Base-by-base conservation (phyloP, 1,284 basidiomycete species). In the Rhodofomes roseus region DNA sequence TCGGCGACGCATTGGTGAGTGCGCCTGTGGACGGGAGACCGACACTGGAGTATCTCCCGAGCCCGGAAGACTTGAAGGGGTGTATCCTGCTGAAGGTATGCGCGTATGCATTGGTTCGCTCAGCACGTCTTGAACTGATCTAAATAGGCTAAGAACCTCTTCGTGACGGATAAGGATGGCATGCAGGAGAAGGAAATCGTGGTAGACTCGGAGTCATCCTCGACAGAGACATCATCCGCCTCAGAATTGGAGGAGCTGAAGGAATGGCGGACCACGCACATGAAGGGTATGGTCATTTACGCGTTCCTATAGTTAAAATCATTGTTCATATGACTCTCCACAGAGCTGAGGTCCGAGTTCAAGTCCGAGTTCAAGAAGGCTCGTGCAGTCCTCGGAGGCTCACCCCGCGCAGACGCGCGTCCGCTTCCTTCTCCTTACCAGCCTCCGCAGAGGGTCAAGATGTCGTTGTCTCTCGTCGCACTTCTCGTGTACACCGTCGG, bases 401-500 rank as follows among this genome's bases (percentile, higher is more conserved):
- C 54, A 6, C 58, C 59, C 12, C 36, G 54, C 4, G 6, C 31
- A 8, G 54, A 58, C 2, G 40, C 53, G 20, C 46, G 34, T 11
- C 52, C 40, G 6, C 20, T 51, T 8, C 43, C 60, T 16, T 44
- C 29, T 5, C 18, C 18, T 36, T 61, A 61, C 9, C 61, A 61
- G 37, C 55, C 54, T 27, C 60, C 56, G 58, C 67, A 71, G 4
- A 87, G 85, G 71, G 74, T 76, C 23, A 85, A 82, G 66, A 93
- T 96, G 85, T 92, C 94, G 0, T 71, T 83, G 18, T 79, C 80
- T 2, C 82, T 99, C 1, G 83, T 87, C 1, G 81, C 84, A 0
- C 81, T 98, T 16, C 82, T 98, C 9, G 89, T 99, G 22, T 99
- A 99, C 74, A 98, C 96, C 1, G 86, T 96, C 46, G 97, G 96